Percentiles rank a stretch among this genome's conserved stretches.
Evolutionary conservation across 1,284 basidiomycete species (phyloP).

Genomic region (Ceratobasidium sp.): DNA sequence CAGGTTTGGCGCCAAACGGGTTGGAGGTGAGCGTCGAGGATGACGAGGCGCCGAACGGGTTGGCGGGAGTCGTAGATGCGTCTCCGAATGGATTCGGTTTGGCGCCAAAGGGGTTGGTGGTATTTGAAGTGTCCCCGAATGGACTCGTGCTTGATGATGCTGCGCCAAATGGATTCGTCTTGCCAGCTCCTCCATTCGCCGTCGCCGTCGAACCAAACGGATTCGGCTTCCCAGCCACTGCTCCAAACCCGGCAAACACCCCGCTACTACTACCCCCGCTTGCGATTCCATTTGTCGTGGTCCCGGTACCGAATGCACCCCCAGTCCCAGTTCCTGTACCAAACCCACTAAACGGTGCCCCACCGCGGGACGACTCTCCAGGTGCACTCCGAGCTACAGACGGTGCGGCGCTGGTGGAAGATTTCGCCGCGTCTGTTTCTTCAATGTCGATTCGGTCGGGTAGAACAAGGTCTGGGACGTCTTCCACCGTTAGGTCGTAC

Average conservation of each 20-base stretch:
- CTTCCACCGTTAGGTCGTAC: conserved; percentile 26
- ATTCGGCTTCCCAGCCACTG: conserved; percentile 20
- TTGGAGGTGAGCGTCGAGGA: background rate
- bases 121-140: background rate
- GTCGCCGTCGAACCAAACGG: conserved; percentile 7
- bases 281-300: background rate
- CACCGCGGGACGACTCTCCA: background rate
- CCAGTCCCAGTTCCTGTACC: background rate
- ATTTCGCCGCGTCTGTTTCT: background rate
- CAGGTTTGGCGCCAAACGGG: conserved; percentile 14
- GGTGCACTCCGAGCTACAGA: background rate
- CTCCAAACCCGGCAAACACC: conserved; percentile 40
- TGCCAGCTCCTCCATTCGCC: background rate
- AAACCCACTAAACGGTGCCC: background rate
- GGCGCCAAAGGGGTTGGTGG: conserved; percentile 23
- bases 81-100: conserved; percentile 26
- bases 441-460: conserved; percentile 27
- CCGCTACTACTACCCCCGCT: background rate
- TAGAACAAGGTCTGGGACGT: conserved; percentile 29
- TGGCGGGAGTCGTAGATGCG: background rate
- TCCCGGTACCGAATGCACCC: background rate
- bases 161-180: conserved; percentile 12
- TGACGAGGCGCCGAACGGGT: background rate
- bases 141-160: background rate
- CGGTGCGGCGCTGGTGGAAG: background rate